A percentile compares a stretch with the other conserved stretches of the same genome.
Conservation (phyloP, 495 filamentous ascomycete genomes). For the Penicillium goetzii region DNA sequence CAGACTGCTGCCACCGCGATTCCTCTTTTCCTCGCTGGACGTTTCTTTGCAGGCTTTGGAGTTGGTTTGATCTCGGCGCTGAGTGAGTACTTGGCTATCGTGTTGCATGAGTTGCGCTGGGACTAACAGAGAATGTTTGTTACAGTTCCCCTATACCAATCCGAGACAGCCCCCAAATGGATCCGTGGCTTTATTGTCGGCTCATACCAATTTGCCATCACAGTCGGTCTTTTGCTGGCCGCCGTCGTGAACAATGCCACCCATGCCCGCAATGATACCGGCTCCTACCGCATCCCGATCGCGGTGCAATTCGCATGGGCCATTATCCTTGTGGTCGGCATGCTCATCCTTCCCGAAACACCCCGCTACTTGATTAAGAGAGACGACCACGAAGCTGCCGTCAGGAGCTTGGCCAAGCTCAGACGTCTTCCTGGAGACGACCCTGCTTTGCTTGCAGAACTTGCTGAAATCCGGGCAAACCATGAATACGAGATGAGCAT, state of each 20-base stretch:
- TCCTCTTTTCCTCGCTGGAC: slow-evolving; percentile 72
- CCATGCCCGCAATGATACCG: slow-evolving; percentile 54
- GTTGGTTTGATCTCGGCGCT: slow-evolving; percentile 69
- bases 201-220: slow-evolving; percentile 80
- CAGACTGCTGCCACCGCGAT: slow-evolving; percentile 68
- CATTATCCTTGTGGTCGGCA: slow-evolving; percentile 67
- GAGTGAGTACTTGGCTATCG: slow-evolving; percentile 22
- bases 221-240: slow-evolving; percentile 74
- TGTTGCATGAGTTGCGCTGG: background rate
- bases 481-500: slow-evolving; percentile 75
- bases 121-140: background rate
- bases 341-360: slow-evolving; percentile 78
- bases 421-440: slow-evolving; percentile 65
- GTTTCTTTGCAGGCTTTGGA: slow-evolving; percentile 77
- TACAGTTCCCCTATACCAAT: slow-evolving; percentile 76
- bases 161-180: slow-evolving; percentile 74
- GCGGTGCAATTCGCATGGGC: slow-evolving; percentile 79
- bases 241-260: slow-evolving; percentile 73
- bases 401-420: slow-evolving; percentile 62
- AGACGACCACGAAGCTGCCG: slow-evolving; percentile 62
- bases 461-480: slow-evolving; percentile 74
- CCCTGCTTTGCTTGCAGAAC: slow-evolving; percentile 62
- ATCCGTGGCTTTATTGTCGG: slow-evolving; percentile 78
- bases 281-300: slow-evolving; percentile 76
- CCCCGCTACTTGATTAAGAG: slow-evolving; percentile 77